phyloP scores from a whole-genome alignment of 306 rosid species.

The Dalbergia oliveri region DNA sequence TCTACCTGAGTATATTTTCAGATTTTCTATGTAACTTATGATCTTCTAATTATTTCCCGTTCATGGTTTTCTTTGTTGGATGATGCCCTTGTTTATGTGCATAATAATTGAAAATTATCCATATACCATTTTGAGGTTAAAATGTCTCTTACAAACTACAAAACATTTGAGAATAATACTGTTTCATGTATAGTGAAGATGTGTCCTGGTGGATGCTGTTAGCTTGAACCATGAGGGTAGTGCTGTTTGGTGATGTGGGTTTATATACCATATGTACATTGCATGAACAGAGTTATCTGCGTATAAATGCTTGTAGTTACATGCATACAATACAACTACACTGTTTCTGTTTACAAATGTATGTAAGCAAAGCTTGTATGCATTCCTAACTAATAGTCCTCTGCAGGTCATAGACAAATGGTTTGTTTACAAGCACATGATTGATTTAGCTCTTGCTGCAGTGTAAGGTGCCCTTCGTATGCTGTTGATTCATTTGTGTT shows the following conservation, averaged over 20 bases:
- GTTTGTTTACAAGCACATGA: slow-evolving; percentile 25
- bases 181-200: slow-evolving; percentile 7
- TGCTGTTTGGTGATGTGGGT: slow-evolving; percentile 11
- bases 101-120: neutral
- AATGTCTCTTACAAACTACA: slow-evolving; percentile 6
- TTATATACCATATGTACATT: neutral
- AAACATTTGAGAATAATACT: slow-evolving; percentile 16
- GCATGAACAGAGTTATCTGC: neutral
- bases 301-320: neutral
- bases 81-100: slow-evolving; percentile 23
- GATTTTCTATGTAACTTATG: neutral
- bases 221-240: slow-evolving; percentile 12
- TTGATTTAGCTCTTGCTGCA: slow-evolving; percentile 15
- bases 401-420: slow-evolving; percentile 26
- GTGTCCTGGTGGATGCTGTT: slow-evolving; percentile 6
- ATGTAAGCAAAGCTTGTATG: neutral
- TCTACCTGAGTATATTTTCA: slow-evolving; percentile 1
- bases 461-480: slow-evolving; percentile 29
- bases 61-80: slow-evolving; percentile 37
- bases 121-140: slow-evolving; percentile 12
- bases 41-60: slow-evolving; percentile 8
- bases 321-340: neutral
- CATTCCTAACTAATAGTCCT: slow-evolving; percentile 23
- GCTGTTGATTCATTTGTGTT: slow-evolving; percentile 15
- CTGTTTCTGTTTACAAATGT: neutral